Evolutionary conservation across 129 eudicot species (phyloP).

Genomic region (Helichrysum umbraculigerum): DNA sequence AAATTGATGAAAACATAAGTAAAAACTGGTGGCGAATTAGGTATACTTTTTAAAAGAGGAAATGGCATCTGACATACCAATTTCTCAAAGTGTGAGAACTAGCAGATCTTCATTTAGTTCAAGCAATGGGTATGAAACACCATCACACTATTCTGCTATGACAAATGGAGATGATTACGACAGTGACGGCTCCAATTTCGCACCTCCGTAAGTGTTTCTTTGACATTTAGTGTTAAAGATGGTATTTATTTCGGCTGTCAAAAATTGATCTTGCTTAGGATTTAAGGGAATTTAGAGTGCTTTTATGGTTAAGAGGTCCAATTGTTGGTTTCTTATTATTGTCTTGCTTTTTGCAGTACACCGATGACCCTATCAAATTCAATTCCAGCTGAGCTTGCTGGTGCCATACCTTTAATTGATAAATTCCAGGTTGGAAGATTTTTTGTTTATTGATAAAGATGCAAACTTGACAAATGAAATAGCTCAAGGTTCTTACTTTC

Average conservation of each 20-base stretch:
- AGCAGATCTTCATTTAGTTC: conserved; percentile 74
- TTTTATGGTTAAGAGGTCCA: conserved; percentile 11
- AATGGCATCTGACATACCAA: conserved; percentile 66
- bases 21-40: conserved; percentile 16
- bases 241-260: neutral
- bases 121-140: conserved; percentile 73
- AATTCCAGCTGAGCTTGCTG: conserved; percentile 92
- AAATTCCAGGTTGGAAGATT: conserved; percentile 71
- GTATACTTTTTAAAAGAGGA: conserved; percentile 8
- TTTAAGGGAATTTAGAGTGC: conserved; percentile 1
- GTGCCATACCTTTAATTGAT: conserved; percentile 93
- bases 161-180: conserved; percentile 93
- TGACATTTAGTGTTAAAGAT: neutral
- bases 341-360: conserved; percentile 58
- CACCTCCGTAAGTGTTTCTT: conserved; percentile 77
- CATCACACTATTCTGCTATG: conserved; percentile 59
- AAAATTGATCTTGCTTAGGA: neutral
- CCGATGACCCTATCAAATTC: conserved; percentile 77
- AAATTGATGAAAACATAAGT: conserved; percentile 18
- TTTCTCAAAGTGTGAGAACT: conserved; percentile 72
- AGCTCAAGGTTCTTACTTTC: conserved; percentile 21
- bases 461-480: conserved; percentile 11
- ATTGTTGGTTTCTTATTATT: conserved; percentile 5
- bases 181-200: conserved; percentile 88
- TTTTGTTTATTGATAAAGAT: neutral